Base-by-base conservation (phyloP, 2,329 filamentous ascomycete genomes). In the Geosmithia putterillii region DNA sequence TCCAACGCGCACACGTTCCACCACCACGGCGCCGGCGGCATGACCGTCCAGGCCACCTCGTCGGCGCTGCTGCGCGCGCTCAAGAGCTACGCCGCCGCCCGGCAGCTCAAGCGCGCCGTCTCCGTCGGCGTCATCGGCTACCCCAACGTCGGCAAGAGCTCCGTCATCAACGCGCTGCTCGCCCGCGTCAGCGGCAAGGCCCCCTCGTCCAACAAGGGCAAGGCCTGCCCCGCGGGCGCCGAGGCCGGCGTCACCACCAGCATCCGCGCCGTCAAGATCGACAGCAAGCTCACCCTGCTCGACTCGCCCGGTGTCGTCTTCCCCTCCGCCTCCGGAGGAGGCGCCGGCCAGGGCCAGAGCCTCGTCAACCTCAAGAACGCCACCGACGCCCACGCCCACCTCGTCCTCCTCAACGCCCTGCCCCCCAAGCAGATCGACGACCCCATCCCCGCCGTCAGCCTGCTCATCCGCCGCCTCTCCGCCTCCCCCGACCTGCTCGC, bases 261-360 rank as follows among this genome's bases (percentile, higher is more conserved):
- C 57, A 76, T 95, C 54, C 82, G 89, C 46, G 76, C 86, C 56
- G 87, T 95, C 61, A 95, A 95, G 70, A 81, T 95, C 44, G 89
- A 95, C 67, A 92, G 81, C 72, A 94, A 92, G 65, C 75, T 95
- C 43, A 95, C 88, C 52, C 75, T 95, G 38, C 83, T 95, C 55
- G 89, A 95, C 66, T 95, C 89, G 0, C 89, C 89, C 34, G 89
- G 89, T 55, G 94, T 95, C 52, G 86, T 95, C 46, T 95, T 95
- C 71, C 88, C 89, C 8, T 85, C 81, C 21, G 69, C 79, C 36
- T 62, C 64, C 60, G 21, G n/a, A n/a, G n/a, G n/a, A n/a, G 45
- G 52, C 28, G n/a, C 9, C 19, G 7, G 7, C 35, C 53, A 61
- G 41, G 58, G 61, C 6, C 61, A 54, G 38, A 60, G 62, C 18